Evolutionary conservation across 108 stramenopile species (phyloP).

Genomic region (Discostella stelligeroides): DNA sequence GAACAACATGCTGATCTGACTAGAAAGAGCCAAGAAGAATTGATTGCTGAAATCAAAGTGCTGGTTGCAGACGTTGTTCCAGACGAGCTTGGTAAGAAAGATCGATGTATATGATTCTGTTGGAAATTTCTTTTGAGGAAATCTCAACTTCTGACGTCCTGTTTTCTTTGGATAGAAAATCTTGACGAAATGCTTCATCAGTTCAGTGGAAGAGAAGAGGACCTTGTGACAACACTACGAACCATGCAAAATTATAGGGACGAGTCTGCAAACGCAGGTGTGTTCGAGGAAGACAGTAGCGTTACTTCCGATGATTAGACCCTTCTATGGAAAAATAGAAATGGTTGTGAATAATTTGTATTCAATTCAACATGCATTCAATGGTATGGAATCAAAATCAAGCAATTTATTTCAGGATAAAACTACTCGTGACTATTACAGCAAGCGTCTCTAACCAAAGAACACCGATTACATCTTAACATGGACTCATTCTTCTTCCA

Average conservation of each 20-base stretch:
- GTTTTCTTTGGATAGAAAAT: constrained; percentile 23
- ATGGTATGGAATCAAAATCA: too few relatives aligned
- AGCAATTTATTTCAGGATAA: too few relatives aligned
- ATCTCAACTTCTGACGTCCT: background rate
- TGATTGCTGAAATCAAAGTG: constrained; percentile 46
- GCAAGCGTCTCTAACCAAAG: too few relatives aligned
- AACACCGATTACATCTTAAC: too few relatives aligned
- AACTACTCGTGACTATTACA: too few relatives aligned
- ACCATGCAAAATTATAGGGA: constrained; percentile 53
- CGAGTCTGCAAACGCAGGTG: background rate
- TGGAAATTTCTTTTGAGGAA: too few relatives aligned
- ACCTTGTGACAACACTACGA: constrained; percentile 56
- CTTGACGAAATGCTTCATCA: constrained; percentile 65
- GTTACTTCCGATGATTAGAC: background rate
- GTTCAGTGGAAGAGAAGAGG: constrained; percentile 60
- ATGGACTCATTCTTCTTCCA: too few relatives aligned
- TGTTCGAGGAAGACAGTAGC: background rate
- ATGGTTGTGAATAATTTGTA: too few relatives aligned
- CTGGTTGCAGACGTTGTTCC: constrained; percentile 62
- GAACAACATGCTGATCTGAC: constrained; percentile 12
- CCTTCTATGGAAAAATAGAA: background rate
- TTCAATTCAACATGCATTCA: too few relatives aligned
- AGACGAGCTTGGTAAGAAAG: constrained; percentile 49
- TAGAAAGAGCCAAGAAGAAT: background rate
- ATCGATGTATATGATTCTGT: too few relatives aligned